phyloP scores from a whole-genome alignment of 306 rosid genomes.

The Begonia peltatifolia region DNA sequence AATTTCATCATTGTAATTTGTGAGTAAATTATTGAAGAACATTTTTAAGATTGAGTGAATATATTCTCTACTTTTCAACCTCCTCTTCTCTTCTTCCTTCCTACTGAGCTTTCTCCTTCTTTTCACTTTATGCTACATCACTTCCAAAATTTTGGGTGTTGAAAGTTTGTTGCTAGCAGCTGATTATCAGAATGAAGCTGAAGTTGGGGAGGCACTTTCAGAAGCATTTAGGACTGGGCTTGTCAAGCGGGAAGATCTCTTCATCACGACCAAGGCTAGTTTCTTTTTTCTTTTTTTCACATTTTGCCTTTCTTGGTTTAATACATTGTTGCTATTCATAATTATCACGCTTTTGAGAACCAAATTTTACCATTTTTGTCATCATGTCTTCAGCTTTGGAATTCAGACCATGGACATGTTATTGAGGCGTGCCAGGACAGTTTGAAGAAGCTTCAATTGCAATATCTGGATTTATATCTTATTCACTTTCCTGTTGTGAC shows the following conservation, averaged over 20 bases:
- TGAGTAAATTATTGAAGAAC: no score
- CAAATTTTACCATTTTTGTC: not conserved
- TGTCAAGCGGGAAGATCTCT: conserved; percentile 83
- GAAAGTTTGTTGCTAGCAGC: conserved; percentile 34
- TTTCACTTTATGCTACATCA: no score
- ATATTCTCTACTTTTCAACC: no score
- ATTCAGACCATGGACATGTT: conserved; percentile 92
- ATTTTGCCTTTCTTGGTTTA: not conserved
- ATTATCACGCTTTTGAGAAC: not conserved
- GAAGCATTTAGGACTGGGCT: conserved; percentile 57
- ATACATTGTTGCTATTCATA: not conserved
- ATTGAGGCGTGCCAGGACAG: conserved; percentile 81
- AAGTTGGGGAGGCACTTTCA: conserved; percentile 69
- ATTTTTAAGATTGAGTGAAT: no score
- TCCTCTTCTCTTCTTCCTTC: no score
- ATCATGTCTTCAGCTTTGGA: conserved; percentile 68
- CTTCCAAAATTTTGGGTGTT: no score
- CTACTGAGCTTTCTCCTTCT: no score
- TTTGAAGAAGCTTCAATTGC: conserved; percentile 64
- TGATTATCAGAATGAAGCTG: conserved; percentile 62
- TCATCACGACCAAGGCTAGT: conserved; percentile 67
- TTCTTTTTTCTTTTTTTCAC: conserved; percentile 2
- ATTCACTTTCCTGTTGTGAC: conserved; percentile 80
- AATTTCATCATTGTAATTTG: no score
- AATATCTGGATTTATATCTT: conserved; percentile 74